phyloP scores from a whole-genome alignment of 495 filamentous ascomycete genomes.

The Penicillium cinerascens region DNA sequence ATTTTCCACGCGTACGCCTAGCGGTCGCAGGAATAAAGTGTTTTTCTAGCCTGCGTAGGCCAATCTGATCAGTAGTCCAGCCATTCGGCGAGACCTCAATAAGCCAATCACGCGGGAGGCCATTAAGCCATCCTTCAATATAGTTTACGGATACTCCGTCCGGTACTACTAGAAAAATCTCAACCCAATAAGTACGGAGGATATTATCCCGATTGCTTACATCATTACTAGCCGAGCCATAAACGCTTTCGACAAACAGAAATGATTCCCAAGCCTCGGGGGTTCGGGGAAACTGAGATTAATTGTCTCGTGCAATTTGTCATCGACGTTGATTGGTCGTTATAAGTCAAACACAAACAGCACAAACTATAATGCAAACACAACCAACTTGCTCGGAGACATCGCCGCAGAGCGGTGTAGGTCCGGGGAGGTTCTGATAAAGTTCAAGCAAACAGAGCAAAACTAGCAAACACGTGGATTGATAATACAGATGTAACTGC shows the following conservation, averaged over 20 bases:
- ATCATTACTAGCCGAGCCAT: neutral
- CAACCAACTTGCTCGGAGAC: constrained; percentile 1
- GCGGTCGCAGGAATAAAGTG: too few species aligned
- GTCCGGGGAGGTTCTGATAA: neutral
- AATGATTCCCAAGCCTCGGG: constrained; percentile 1
- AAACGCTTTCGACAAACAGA: neutral
- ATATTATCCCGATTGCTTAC: neutral
- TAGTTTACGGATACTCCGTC: too few species aligned
- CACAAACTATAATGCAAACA: neutral
- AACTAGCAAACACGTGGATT: neutral
- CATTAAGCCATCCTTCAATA: too few species aligned
- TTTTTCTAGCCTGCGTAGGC: too few species aligned
- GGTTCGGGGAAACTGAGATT: neutral
- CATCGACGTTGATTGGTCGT: neutral
- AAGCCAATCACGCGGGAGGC: too few species aligned
- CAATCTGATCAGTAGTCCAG: too few species aligned
- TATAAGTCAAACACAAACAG: neutral
- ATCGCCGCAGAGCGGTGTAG: too few species aligned
- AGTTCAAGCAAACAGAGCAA: constrained; percentile 1
- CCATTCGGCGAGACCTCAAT: too few species aligned
- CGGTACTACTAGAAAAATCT: too few species aligned
- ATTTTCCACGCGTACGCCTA: too few species aligned
- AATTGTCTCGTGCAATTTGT: neutral
- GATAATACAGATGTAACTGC: neutral
- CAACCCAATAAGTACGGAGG: neutral